Percentiles rank a stretch among this genome's conserved stretches.
Conservation (phyloP, 129 eudicot species). For the Artemisia argyi region DNA sequence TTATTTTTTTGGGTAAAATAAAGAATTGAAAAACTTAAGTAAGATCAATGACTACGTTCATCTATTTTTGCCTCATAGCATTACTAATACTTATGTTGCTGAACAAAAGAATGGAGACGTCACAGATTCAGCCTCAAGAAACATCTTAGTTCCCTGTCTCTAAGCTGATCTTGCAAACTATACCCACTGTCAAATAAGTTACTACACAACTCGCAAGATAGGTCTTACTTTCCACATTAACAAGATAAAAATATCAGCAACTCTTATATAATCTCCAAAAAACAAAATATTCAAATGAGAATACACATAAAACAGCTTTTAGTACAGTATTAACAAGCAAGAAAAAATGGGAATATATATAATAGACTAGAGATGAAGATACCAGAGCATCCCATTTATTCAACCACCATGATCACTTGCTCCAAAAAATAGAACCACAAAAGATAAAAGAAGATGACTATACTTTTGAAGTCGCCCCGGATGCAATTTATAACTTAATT, state of each 20-base stretch:
- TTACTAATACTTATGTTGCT: background rate
- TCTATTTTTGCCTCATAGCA: background rate
- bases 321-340: slow-evolving; percentile 29
- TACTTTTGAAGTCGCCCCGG: slow-evolving; percentile 16
- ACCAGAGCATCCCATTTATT: slow-evolving; percentile 33
- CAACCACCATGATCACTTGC: background rate
- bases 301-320: slow-evolving; percentile 16
- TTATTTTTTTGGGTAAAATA: background rate
- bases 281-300: slow-evolving; percentile 21
- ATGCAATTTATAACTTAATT: slow-evolving; percentile 12
- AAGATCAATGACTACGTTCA: background rate
- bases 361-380: slow-evolving; percentile 23
- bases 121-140: background rate
- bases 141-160: too few relatives aligned
- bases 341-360: background rate
- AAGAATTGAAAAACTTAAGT: background rate
- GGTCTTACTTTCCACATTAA: background rate
- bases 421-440: too few relatives aligned
- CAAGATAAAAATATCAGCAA: background rate
- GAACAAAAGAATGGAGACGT: background rate
- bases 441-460: slow-evolving; percentile 9
- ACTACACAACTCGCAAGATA: background rate
- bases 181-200: too few relatives aligned
- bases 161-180: too few relatives aligned
- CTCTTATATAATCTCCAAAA: slow-evolving; percentile 16